These are phyloP conservation scores for Kazachstania kunashirensis DNA, from an alignment of 805 yeast species.

Conservation along the genomic window DNA sequence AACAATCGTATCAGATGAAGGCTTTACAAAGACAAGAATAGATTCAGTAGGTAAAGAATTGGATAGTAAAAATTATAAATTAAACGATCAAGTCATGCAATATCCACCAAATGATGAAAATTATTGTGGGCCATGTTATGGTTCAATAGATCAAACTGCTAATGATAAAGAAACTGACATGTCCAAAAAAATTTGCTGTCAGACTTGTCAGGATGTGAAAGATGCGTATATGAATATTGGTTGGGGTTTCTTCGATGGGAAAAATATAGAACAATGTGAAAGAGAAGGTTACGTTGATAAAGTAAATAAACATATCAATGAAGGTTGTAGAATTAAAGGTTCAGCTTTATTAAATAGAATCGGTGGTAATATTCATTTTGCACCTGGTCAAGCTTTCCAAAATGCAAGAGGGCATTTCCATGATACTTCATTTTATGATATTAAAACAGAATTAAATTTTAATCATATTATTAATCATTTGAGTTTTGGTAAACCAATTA, in stretches of 20 bases:
- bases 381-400: conserved; percentile 78
- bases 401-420: conserved; percentile 56
- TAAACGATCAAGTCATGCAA: conserved; percentile 48
- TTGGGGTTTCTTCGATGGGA: conserved; percentile 91
- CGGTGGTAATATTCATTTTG: conserved; percentile 87
- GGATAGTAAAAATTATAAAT: conserved; percentile 39
- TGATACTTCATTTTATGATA: conserved; percentile 65
- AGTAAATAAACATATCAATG: conserved; percentile 49
- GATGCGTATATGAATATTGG: conserved; percentile 64
- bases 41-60: conserved; percentile 41
- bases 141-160: conserved; percentile 54
- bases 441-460: conserved; percentile 56
- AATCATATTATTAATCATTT: conserved; percentile 73
- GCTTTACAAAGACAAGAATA: conserved; percentile 64
- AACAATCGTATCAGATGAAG: conserved; percentile 21
- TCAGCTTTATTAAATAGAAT: conserved; percentile 71
- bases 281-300: conserved; percentile 70
- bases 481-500: conserved; percentile 55
- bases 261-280: conserved; percentile 83
- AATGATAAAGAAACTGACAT: conserved; percentile 30
- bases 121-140: conserved; percentile 88
- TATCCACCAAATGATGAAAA: conserved; percentile 73
- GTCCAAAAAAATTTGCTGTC: conserved; percentile 62
- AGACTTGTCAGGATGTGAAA: conserved; percentile 72
- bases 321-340: conserved; percentile 87